Evolutionary conservation across 176 grass and related monocot genomes (phyloP).

Genomic region (Pharus latifolius): DNA sequence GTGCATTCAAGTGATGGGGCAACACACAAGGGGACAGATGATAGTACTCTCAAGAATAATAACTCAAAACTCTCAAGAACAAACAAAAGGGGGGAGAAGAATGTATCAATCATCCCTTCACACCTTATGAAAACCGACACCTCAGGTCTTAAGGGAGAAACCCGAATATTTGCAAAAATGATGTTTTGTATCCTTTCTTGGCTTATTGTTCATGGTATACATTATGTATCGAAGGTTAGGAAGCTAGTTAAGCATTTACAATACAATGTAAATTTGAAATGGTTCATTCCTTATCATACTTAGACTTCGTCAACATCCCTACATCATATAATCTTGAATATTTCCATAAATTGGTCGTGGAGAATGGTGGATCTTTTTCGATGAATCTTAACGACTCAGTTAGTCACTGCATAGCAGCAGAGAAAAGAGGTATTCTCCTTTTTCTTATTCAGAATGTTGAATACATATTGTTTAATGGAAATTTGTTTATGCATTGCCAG

Average conservation of each 20-base stretch:
- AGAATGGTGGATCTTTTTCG: slow-evolving; percentile 89
- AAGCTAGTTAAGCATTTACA: not conserved
- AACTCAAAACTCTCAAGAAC: slow-evolving; percentile 29
- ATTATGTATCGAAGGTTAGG: not conserved
- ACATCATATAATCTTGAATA: slow-evolving; percentile 69
- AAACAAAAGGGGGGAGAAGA: slow-evolving; percentile 55
- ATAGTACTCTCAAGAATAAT: slow-evolving; percentile 35
- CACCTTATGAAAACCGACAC: slow-evolving; percentile 83
- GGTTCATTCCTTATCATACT: slow-evolving; percentile 40
- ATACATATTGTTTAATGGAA: slow-evolving; percentile 9
- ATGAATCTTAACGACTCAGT: slow-evolving; percentile 98
- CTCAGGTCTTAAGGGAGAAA: slow-evolving; percentile 73
- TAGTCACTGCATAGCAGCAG: slow-evolving; percentile 71
- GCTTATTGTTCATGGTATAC: not conserved
- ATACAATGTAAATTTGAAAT: not conserved
- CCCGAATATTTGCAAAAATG: slow-evolving; percentile 74
- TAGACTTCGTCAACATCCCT: slow-evolving; percentile 88
- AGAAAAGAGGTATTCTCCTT: slow-evolving; percentile 64
- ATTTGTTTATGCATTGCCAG: slow-evolving; percentile 27
- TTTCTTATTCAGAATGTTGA: slow-evolving; percentile 12
- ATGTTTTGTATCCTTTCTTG: slow-evolving; percentile 86
- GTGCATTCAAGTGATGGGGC: slow-evolving; percentile 81
- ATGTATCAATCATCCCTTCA: slow-evolving; percentile 59
- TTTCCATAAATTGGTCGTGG: slow-evolving; percentile 84
- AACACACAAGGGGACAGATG: slow-evolving; percentile 38